A percentile compares a stretch with the other conserved stretches of the same genome.
Evolutionary conservation across 2,329 filamentous ascomycete species (phyloP).

Genomic region (Epichloe sp.): DNA sequence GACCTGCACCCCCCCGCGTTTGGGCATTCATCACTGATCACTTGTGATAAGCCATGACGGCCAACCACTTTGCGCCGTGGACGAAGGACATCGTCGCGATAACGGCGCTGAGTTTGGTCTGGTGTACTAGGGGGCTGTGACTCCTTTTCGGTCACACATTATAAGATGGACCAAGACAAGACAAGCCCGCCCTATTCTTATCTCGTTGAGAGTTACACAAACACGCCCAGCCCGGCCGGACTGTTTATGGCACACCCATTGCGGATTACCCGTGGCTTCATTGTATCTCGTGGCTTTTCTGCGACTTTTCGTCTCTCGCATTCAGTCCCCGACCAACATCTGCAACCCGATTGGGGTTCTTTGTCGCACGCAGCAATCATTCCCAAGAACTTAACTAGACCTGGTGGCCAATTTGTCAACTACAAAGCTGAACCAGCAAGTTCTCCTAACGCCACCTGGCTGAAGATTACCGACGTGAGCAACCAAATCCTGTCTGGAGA

Average conservation of each 20-base stretch:
- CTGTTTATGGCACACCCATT: not conserved
- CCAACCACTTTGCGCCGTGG: not conserved
- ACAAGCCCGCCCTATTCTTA: not conserved
- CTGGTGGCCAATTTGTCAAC: not conserved
- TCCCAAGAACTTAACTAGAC: not conserved
- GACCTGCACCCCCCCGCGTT: too few relatives aligned
- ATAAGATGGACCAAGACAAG: not conserved
- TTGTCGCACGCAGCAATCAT: not conserved
- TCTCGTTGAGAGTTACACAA: not conserved
- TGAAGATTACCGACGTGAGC: not conserved
- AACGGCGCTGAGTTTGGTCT: not conserved
- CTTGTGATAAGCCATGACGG: not conserved
- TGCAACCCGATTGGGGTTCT: not conserved
- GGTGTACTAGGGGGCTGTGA: too few relatives aligned
- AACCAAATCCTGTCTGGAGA: not conserved
- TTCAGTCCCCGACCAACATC: not conserved
- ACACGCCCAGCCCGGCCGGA: not conserved
- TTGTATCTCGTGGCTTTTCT: not conserved
- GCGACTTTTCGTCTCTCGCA: not conserved
- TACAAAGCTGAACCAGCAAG: not conserved
- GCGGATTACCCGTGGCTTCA: not conserved
- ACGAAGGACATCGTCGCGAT: not conserved
- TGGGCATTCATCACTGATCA: too few relatives aligned
- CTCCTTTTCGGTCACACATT: not conserved
- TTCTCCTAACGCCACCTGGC: not conserved